Evolutionary conservation across 768 basidiomycete genomes (phyloP).

Genomic region (Hebeloma cylindrosporum): DNA sequence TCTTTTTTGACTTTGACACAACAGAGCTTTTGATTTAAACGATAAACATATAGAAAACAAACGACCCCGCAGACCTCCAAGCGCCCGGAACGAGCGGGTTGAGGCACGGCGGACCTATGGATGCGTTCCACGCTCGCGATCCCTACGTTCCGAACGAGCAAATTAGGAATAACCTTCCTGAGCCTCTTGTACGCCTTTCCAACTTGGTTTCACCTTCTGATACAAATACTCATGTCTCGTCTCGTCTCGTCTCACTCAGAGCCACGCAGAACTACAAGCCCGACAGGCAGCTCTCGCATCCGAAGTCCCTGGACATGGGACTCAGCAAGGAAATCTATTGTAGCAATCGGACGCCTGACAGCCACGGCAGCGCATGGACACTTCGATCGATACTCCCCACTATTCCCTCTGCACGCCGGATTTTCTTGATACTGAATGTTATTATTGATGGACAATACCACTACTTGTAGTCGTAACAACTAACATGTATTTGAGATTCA

Average conservation of each 20-base stretch:
- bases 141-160: slow-evolving; percentile 46
- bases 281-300: no score
- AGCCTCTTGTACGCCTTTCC: not conserved
- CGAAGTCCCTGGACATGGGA: no score
- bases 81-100: slow-evolving; percentile 35
- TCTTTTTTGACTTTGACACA: not conserved
- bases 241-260: no score
- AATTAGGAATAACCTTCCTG: not conserved
- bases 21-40: not conserved
- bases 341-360: no score
- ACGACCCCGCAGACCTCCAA: slow-evolving; percentile 57
- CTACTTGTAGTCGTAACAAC: no score
- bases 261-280: not conserved
- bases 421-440: no score
- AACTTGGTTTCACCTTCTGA: not conserved
- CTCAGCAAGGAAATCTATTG: no score
- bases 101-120: slow-evolving; percentile 37
- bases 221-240: not conserved
- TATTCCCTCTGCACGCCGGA: no score
- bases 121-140: slow-evolving; percentile 49
- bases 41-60: slow-evolving; percentile 45
- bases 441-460: no score
- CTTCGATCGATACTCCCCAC: no score
- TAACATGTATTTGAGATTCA: no score
- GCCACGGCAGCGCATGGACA: no score